Conservation (phyloP, 2,329 filamentous ascomycete genomes). For the Piedraia hortae region DNA sequence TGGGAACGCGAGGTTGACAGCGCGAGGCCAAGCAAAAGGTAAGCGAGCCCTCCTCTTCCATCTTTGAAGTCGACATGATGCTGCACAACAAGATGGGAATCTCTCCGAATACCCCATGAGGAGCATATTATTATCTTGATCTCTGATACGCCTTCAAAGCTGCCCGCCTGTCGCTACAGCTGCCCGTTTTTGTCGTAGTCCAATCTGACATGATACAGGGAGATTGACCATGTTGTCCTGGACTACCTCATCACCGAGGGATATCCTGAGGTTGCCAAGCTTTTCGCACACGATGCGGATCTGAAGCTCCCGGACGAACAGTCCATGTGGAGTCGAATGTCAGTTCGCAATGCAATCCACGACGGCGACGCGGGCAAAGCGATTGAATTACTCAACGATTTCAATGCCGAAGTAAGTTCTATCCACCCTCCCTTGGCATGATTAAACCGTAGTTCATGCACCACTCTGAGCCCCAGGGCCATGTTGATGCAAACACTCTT, state of each 20-base stretch:
- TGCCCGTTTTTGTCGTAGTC: neutral
- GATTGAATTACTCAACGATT: conserved; percentile 64
- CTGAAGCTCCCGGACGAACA: conserved; percentile 40
- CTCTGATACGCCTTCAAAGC: too few species aligned
- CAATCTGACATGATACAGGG: conserved; percentile 26
- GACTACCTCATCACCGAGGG: conserved; percentile 93
- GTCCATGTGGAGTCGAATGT: conserved; percentile 49
- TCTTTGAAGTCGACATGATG: too few species aligned
- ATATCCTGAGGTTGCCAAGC: conserved; percentile 73
- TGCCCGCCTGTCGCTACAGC: neutral
- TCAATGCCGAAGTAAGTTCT: conserved; percentile 60
- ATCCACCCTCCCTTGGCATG: conserved; percentile 29
- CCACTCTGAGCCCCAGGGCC: conserved; percentile 82
- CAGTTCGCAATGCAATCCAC: conserved; percentile 66
- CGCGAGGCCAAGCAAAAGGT: conserved; percentile 68
- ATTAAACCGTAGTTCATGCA: conserved; percentile 95
- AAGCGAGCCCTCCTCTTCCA: too few species aligned
- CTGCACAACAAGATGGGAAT: conserved; percentile 97
- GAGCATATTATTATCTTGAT: too few species aligned
- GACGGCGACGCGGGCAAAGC: conserved; percentile 62
- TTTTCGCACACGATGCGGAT: conserved; percentile 84
- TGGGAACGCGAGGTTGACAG: conserved; percentile 67
- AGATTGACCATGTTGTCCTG: conserved; percentile 84
- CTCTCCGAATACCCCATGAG: conserved; percentile 92
- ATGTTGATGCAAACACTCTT: conserved; percentile 78